A percentile compares a stretch with the other conserved stretches of the same genome.
phyloP scores from a whole-genome alignment of 2,329 filamentous ascomycete species.

The Pseudogymnoascus sp. region DNA sequence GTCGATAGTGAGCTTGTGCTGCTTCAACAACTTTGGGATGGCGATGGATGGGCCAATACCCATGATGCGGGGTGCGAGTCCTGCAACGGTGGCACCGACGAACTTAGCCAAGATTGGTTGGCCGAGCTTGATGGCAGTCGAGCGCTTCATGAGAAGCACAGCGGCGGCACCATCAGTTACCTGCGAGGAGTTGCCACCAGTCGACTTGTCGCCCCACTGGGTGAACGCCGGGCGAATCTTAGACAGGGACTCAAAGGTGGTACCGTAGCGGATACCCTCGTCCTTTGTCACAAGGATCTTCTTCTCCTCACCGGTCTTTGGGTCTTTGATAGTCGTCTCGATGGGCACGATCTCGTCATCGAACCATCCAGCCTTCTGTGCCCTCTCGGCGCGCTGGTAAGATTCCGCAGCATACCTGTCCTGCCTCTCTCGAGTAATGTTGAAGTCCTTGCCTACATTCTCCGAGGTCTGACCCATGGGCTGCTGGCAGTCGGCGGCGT shows the following conservation, averaged over 20 bases:
- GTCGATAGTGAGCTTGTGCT: slow-evolving; percentile 67
- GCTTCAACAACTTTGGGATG: slow-evolving; percentile 72
- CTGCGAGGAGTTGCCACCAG: slow-evolving; percentile 89
- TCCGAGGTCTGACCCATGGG: slow-evolving; percentile 98
- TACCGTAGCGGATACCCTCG: slow-evolving; percentile 85
- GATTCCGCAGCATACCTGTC: slow-evolving; percentile 82
- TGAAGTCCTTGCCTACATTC: slow-evolving; percentile 88
- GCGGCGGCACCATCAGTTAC: slow-evolving; percentile 91
- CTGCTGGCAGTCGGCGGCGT: slow-evolving; percentile 78
- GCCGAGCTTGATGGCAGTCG: slow-evolving; percentile 73
- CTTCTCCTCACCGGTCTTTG: slow-evolving; percentile 69
- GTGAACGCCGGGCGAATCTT: slow-evolving; percentile 91
- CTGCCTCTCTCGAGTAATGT: slow-evolving; percentile 69
- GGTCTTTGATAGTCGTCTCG: slow-evolving; percentile 69
- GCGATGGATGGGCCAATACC: slow-evolving; percentile 74
- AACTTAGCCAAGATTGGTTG: slow-evolving; percentile 94
- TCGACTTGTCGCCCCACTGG: slow-evolving; percentile 76
- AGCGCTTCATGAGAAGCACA: slow-evolving; percentile 87
- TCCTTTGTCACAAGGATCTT: slow-evolving; percentile 73
- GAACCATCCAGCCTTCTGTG: slow-evolving; percentile 85
- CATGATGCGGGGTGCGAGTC: slow-evolving; percentile 91
- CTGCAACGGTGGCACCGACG: slow-evolving; percentile 81
- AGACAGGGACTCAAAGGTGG: slow-evolving; percentile 68
- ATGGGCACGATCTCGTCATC: slow-evolving; percentile 93
- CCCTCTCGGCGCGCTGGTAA: slow-evolving; percentile 76